Conservation (phyloP, 1,284 basidiomycete species). For the Vanrija pseudolonga region DNA sequence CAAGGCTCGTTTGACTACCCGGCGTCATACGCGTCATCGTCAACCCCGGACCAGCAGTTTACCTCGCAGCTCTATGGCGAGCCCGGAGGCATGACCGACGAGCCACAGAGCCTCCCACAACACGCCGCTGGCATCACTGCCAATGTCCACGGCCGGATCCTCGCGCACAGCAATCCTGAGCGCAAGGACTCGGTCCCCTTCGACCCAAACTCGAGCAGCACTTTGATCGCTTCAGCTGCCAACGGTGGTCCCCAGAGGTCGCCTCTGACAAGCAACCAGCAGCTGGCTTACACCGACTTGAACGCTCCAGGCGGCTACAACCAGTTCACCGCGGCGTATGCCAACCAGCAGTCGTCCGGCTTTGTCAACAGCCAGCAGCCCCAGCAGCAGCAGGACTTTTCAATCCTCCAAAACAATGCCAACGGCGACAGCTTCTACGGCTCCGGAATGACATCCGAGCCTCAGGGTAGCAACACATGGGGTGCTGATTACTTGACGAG, state of each 20-base stretch:
- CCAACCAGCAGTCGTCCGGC: conserved; percentile 3
- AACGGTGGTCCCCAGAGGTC: not conserved
- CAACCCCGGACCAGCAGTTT: not conserved
- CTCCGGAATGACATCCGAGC: not conserved
- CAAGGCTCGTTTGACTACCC: conserved; percentile 12
- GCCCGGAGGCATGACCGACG: conserved; percentile 16
- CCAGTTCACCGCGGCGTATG: too few species aligned
- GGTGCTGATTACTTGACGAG: not conserved
- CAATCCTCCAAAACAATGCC: not conserved
- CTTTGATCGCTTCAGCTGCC: conserved; percentile 34
- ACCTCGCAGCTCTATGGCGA: too few species aligned
- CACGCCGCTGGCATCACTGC: not conserved
- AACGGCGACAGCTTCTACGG: not conserved
- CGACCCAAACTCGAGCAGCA: conserved; percentile 32
- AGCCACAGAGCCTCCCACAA: conserved; percentile 19
- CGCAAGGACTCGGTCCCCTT: conserved; percentile 42
- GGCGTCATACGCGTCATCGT: not conserved
- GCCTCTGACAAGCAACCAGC: conserved; percentile 7
- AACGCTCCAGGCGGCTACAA: too few species aligned
- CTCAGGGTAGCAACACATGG: not conserved
- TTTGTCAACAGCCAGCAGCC: conserved; percentile 3
- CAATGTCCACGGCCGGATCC: not conserved
- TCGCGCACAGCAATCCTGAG: conserved; percentile 6
- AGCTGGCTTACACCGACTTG: not conserved
- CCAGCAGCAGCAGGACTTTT: conserved; percentile 8